These are phyloP conservation scores for Heterobasidion occidentale DNA, from an alignment of 1,284 basidiomycete species.

Conservation along the genomic window DNA sequence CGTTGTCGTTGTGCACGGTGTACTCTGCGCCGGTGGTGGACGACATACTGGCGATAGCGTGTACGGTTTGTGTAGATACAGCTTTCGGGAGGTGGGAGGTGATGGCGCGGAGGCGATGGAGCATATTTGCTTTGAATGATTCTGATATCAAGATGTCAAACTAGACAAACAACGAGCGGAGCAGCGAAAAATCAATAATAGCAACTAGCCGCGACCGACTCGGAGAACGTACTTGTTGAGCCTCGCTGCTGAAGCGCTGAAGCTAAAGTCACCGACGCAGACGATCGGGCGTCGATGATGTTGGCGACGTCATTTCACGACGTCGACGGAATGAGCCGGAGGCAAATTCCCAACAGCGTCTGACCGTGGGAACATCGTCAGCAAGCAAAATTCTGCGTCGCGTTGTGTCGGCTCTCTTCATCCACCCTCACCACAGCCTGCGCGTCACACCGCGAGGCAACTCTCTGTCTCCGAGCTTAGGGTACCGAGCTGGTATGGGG, in stretches of 20 bases:
- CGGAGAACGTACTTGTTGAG: too few species aligned
- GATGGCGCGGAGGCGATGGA: conserved; percentile 33
- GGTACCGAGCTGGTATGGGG: conserved; percentile 41
- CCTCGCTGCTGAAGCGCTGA: too few species aligned
- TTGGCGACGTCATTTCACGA: neutral
- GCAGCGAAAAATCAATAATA: neutral
- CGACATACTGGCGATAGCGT: conserved; percentile 24
- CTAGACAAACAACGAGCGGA: too few species aligned
- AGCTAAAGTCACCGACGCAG: too few species aligned
- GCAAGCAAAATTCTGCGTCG: neutral
- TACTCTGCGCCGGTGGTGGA: conserved; percentile 16
- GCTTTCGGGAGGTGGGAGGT: conserved; percentile 30
- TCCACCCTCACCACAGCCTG: conserved; percentile 31
- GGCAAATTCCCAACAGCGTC: neutral
- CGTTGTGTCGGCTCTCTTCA: conserved; percentile 7
- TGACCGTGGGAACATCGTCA: neutral
- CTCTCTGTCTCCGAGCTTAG: conserved; percentile 34
- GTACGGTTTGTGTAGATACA: conserved; percentile 9
- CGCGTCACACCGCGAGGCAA: conserved; percentile 28
- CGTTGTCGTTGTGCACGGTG: conserved; percentile 42
- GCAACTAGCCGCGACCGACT: neutral
- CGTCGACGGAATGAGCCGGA: neutral
- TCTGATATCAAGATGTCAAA: neutral
- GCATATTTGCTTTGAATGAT: conserved; percentile 20
- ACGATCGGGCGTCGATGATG: too few species aligned